These are phyloP conservation scores for Ogataea populi-albae DNA, from an alignment of 805 yeast species.

Conservation along the genomic window DNA sequence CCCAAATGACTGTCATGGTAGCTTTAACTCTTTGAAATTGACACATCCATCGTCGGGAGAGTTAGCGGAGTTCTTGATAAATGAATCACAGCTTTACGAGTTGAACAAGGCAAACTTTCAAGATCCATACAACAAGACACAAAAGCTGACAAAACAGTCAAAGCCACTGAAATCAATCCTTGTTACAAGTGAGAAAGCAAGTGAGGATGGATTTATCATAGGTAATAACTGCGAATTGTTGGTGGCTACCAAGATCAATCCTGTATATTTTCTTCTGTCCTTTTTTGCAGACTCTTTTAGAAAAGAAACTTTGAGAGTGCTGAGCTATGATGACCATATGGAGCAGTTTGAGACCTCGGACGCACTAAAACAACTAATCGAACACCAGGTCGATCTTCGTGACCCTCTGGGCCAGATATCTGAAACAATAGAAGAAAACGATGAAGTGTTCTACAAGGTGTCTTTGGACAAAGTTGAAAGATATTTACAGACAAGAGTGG, in stretches of 20 bases:
- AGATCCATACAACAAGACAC: conserved; percentile 31
- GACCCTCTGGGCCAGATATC: conserved; percentile 33
- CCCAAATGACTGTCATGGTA: no score
- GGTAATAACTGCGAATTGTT: conserved; percentile 39
- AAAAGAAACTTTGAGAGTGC: conserved; percentile 30
- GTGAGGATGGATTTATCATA: conserved; percentile 35
- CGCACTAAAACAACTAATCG: conserved; percentile 17
- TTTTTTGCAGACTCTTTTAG: conserved; percentile 31
- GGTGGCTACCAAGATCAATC: conserved; percentile 40
- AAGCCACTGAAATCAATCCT: conserved; percentile 43
- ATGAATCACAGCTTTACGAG: conserved; percentile 34
- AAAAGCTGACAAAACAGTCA: conserved; percentile 29
- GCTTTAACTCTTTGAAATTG: conserved; percentile 3
- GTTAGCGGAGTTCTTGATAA: conserved; percentile 16
- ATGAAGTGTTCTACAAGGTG: conserved; percentile 44
- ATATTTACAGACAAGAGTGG: conserved; percentile 40
- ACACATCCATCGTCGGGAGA: conserved; percentile 15
- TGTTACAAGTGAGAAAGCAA: conserved; percentile 22
- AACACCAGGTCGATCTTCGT: conserved; percentile 27
- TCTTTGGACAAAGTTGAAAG: conserved; percentile 36
- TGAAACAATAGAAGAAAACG: conserved; percentile 42
- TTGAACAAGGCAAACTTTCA: conserved; percentile 37
- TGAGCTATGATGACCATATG: conserved; percentile 43
- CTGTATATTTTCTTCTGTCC: conserved; percentile 38
- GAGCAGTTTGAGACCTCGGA: conserved; percentile 30